phyloP scores from a whole-genome alignment of 1,284 basidiomycete genomes.

The Nidula niveotomentosa region DNA sequence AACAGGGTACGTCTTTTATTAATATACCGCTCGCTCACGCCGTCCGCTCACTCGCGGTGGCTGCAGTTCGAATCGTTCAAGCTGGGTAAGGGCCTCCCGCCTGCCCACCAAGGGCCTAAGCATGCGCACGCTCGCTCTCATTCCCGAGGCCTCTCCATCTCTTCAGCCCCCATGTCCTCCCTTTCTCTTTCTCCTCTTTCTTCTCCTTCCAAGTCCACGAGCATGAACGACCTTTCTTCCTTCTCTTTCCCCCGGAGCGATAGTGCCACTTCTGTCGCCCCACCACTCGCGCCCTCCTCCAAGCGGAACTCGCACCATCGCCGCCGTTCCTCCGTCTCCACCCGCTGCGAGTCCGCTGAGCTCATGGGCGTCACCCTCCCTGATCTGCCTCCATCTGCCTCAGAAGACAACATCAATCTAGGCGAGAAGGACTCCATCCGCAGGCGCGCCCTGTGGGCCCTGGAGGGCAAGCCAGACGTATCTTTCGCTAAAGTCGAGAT shows the following conservation, averaged over 20 bases:
- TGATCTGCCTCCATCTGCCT: slow-evolving; percentile 51
- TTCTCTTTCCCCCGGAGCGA: slow-evolving; percentile 25
- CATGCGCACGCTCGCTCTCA: slow-evolving; percentile 66
- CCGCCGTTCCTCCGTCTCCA: slow-evolving; percentile 82
- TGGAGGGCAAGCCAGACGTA: slow-evolving; percentile 73
- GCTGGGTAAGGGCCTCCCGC: slow-evolving; percentile 41
- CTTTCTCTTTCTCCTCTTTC: slow-evolving; percentile 15
- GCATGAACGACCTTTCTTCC: slow-evolving; percentile 29
- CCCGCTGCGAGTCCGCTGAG: slow-evolving; percentile 79
- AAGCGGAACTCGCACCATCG: slow-evolving; percentile 78
- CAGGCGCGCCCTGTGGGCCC: slow-evolving; percentile 73
- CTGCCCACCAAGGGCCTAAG: slow-evolving; percentile 21
- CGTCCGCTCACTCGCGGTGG: background rate
- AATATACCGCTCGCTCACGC: background rate
- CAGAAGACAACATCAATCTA: slow-evolving; percentile 65
- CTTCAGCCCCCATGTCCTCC: slow-evolving; percentile 32
- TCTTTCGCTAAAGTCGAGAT: slow-evolving; percentile 76
- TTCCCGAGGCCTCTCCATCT: slow-evolving; percentile 63
- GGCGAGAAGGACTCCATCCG: slow-evolving; percentile 78
- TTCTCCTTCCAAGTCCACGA: slow-evolving; percentile 28
- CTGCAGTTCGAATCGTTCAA: slow-evolving; percentile 66
- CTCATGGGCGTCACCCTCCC: slow-evolving; percentile 77
- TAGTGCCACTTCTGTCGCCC: slow-evolving; percentile 15
- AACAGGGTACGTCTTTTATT: slow-evolving; percentile 36
- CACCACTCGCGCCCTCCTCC: slow-evolving; percentile 26